Evolutionary conservation across 257 asterid genomes (phyloP).

Genomic region (Rehmannia glutinosa): DNA sequence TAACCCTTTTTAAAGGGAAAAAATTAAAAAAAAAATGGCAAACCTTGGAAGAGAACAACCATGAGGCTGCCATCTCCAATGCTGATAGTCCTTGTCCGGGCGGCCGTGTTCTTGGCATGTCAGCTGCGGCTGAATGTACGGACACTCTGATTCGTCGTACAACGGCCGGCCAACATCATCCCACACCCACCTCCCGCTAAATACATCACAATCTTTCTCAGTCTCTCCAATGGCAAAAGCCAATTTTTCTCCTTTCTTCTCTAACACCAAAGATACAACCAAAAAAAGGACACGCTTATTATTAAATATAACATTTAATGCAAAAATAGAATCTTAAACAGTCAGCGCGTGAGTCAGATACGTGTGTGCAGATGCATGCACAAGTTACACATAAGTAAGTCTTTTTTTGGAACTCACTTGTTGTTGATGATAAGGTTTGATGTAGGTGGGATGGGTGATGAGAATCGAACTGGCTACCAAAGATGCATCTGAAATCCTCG

Average conservation of each 20-base stretch:
- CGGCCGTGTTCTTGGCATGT: conserved; percentile 90
- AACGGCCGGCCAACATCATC: conserved; percentile 57
- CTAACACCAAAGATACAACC: conserved; percentile 34
- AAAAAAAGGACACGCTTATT: background rate
- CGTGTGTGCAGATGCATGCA: background rate
- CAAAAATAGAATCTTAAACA: background rate
- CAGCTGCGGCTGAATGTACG: conserved; percentile 90
- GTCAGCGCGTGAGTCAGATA: background rate
- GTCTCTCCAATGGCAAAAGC: conserved; percentile 59
- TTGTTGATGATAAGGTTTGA: conserved; percentile 9
- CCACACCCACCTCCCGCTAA: conserved; percentile 79
- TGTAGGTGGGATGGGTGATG: conserved; percentile 5
- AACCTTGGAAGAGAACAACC: conserved; percentile 84
- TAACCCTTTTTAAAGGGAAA: background rate
- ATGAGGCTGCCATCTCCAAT: conserved; percentile 95
- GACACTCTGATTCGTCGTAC: conserved; percentile 83
- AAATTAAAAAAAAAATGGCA: background rate
- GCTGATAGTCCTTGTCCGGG: conserved; percentile 72
- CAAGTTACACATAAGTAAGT: too few relatives aligned
- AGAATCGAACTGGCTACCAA: conserved; percentile 27
- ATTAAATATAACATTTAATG: background rate
- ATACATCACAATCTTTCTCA: conserved; percentile 60
- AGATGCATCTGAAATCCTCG: conserved; percentile 42
- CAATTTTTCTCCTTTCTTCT: conserved; percentile 60
- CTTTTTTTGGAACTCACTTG: conserved; percentile 17